Evolutionary conservation across 441 rosid genomes (phyloP).

Genomic region (Syzygium malaccense): DNA sequence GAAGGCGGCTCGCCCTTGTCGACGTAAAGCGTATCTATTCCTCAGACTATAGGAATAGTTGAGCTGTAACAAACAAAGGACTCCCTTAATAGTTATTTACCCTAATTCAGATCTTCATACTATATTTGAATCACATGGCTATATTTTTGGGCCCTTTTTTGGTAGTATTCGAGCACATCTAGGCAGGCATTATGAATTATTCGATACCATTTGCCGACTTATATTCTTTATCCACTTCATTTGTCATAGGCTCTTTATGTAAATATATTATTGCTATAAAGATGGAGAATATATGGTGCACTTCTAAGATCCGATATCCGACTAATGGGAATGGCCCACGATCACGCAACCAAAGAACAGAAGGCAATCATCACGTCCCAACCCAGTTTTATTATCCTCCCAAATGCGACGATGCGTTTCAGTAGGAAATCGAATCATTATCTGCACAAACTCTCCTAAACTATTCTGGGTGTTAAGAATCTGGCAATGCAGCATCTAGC

Average conservation of each 20-base stretch:
- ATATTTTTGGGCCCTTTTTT: background rate
- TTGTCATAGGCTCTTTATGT: background rate
- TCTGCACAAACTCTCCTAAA: background rate
- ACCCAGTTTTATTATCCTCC: background rate
- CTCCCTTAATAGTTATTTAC: background rate
- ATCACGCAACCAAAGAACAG: background rate
- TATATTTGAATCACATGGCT: background rate
- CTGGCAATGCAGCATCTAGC: background rate
- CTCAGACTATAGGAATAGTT: background rate
- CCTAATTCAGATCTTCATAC: background rate
- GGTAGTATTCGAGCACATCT: background rate
- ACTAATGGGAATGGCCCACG: background rate
- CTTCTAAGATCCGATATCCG: background rate
- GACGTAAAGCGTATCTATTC: background rate
- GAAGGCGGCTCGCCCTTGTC: background rate
- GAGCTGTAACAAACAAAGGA: background rate
- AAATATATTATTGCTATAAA: background rate
- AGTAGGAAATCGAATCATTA: background rate
- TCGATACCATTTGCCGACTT: background rate
- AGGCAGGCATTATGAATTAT: background rate
- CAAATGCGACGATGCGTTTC: background rate
- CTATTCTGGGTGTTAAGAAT: background rate
- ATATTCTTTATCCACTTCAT: background rate
- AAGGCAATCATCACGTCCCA: background rate
- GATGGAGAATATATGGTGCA: background rate